Evolutionary conservation across 192 early-diverging fungal genomes (phyloP), one percentile per base, ranked within the genome.

Genomic region (Coemansia sp.): DNA sequence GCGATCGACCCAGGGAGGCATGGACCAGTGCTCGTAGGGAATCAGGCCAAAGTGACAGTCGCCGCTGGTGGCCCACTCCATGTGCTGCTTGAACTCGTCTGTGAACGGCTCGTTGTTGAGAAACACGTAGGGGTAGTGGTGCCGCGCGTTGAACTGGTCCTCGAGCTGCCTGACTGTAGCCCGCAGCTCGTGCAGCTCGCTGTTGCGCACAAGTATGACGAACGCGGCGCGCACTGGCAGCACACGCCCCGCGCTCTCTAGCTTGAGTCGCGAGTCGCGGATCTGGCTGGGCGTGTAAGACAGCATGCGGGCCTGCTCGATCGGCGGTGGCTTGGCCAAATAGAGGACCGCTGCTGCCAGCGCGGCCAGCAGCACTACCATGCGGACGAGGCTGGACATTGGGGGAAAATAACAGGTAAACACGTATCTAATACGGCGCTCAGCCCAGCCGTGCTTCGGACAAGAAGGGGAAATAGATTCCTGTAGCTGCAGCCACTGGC

Each of bases 181-280:
- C n/a, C 82, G 73, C 24, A 92, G 81, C 9, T 71, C 85, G 38
- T 91, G 62, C 9, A 90, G 63, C 42, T 95, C 93, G 10, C 54
- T 67, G 64, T 95, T 91, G 41, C 90, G 83, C 20, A 87, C 84
- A 10, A 95, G 82, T 49, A 91, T 86, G 6, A 93, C 87, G 61
- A 93, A 31, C 8, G 69, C 77, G 20, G 76, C 70, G 2, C 53
- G 47, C 59, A 67, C 66, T 0, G 74, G 51, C 19, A 31, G 39
- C 5, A 38, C 22, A 6, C 41, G 35, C 8, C 20, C 24, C 4
- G 58, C 27, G 58, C 60, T 64, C 7, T 14, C 72, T 22, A 60
- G 45, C 72, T 74, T 74, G 11, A 68, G 72, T 5, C 72, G 72
- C 54, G 66, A 68, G 14, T 74, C 72, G 53, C 62, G 37, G 42